A percentile compares a stretch with the other conserved stretches of the same genome.
Evolutionary conservation across 2,329 filamentous ascomycete genomes (phyloP).

Genomic region (Coniochaeta sp.): DNA sequence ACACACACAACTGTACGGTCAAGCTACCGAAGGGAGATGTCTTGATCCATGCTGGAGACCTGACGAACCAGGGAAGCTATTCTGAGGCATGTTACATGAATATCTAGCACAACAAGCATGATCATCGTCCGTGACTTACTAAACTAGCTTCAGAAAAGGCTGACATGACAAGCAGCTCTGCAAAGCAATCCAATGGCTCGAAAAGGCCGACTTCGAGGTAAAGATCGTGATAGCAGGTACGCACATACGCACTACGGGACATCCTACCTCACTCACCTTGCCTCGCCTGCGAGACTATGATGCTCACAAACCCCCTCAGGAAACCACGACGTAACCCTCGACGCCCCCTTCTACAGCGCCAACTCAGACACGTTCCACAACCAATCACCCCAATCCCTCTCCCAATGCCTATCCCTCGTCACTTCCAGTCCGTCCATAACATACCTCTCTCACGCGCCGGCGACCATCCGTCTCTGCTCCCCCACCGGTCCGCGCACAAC

Average conservation of each 20-base stretch:
- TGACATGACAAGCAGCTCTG: constrained; percentile 33
- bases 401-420: constrained; percentile 44
- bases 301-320: constrained; percentile 33
- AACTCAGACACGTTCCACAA: neutral
- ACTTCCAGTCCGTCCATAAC: constrained; percentile 46
- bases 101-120: no score
- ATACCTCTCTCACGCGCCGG: constrained; percentile 55
- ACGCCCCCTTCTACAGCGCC: constrained; percentile 48
- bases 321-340: constrained; percentile 70
- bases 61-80: constrained; percentile 64
- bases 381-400: neutral
- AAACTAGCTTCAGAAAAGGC: neutral
- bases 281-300: neutral
- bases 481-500: constrained; percentile 47
- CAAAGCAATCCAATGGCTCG: constrained; percentile 58
- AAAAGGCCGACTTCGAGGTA: constrained; percentile 57
- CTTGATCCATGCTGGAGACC: constrained; percentile 67
- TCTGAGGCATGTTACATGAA: constrained; percentile 37
- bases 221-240: constrained; percentile 65
- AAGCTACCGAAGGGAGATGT: constrained; percentile 66
- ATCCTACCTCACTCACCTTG: neutral
- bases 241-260: neutral
- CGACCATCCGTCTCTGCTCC: constrained; percentile 44
- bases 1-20: constrained; percentile 62
- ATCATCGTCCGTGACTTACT: no score